Conservation (phyloP, 768 basidiomycete genomes). For the Megacollybia marginata region DNA sequence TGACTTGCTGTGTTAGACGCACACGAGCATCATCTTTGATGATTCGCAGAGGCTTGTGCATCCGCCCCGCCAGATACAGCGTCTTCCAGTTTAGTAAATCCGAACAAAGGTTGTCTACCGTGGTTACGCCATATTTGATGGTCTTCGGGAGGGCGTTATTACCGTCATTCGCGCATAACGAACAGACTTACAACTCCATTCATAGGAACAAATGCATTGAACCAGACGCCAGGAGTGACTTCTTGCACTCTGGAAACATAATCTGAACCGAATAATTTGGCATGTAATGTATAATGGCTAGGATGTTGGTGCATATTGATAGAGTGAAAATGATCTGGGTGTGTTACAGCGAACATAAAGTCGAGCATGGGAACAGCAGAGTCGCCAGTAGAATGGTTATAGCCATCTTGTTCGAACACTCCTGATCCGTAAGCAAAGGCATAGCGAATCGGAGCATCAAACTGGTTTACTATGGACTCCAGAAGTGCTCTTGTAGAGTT, state of each 20-base stretch:
- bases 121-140: constrained; percentile 96
- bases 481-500: constrained; percentile 75
- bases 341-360: constrained; percentile 94
- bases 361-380: constrained; percentile 75
- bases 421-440: constrained; percentile 98
- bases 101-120: constrained; percentile 79
- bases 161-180: neutral
- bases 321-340: constrained; percentile 88
- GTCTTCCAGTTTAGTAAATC: constrained; percentile 92
- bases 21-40: constrained; percentile 91
- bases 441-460: constrained; percentile 90
- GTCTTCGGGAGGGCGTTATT: constrained; percentile 35
- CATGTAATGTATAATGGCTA: constrained; percentile 83
- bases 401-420: constrained; percentile 89
- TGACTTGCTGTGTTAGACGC: constrained; percentile 87
- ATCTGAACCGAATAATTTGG: constrained; percentile 75
- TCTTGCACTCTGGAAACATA: constrained; percentile 79
- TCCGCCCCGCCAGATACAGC: constrained; percentile 89
- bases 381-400: constrained; percentile 28
- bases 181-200: constrained; percentile 66
- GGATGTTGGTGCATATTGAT: constrained; percentile 93
- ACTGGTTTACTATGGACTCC: constrained; percentile 70
- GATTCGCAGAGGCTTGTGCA: constrained; percentile 96
- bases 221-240: constrained; percentile 86
- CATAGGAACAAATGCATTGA: constrained; percentile 84